phyloP scores from a whole-genome alignment of 345 rosid species.

The Rhodamnia argentea region DNA sequence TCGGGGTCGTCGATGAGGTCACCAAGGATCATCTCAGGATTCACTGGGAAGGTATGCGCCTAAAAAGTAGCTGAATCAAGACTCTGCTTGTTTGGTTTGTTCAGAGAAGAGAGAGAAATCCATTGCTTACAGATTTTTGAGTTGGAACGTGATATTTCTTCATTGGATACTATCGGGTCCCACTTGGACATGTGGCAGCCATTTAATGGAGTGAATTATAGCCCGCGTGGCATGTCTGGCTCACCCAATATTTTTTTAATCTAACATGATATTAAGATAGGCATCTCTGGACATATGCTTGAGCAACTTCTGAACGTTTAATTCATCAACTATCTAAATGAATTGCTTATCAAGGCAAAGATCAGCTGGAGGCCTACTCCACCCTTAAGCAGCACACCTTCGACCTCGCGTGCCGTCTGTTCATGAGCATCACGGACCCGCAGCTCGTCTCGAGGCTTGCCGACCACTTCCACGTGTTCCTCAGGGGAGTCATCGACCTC shows the following conservation, averaged over 20 bases:
- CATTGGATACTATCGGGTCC: neutral
- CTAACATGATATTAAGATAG: neutral
- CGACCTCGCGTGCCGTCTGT: conserved; percentile 1
- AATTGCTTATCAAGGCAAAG: neutral
- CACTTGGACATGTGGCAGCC: too few relatives aligned
- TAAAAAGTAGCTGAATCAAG: neutral
- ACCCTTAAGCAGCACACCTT: neutral
- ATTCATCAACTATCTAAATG: neutral
- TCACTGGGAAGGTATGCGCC: conserved; percentile 8
- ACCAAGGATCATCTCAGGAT: neutral
- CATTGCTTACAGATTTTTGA: neutral
- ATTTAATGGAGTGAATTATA: too few relatives aligned
- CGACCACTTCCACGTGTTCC: neutral
- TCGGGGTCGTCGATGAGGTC: neutral
- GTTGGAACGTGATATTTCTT: neutral
- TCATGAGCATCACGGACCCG: neutral
- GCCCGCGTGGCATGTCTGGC: too few relatives aligned
- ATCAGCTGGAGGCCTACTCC: neutral
- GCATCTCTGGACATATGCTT: neutral
- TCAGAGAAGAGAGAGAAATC: neutral
- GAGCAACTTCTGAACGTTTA: neutral
- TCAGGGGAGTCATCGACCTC: neutral
- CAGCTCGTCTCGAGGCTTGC: conserved; percentile 1
- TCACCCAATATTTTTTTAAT: too few relatives aligned
- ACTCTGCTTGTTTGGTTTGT: neutral